Base-by-base conservation (phyloP, 2,329 filamentous ascomycete species). In the Ceratocystis ficicola region DNA sequence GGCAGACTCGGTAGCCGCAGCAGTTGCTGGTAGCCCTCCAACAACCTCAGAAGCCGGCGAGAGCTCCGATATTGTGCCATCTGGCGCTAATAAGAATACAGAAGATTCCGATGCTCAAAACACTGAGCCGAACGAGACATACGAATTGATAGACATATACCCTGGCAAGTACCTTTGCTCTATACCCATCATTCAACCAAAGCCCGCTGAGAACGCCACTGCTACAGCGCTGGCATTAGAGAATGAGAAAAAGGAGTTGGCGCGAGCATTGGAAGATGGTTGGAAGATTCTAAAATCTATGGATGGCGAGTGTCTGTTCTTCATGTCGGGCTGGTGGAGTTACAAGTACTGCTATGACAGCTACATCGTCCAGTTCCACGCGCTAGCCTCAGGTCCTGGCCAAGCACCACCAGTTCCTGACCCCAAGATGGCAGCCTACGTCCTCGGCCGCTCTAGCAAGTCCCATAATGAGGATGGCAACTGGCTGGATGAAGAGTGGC, bases 271-370 rank as follows among this genome's bases (percentile, higher is more conserved):
- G 1, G 81, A 84, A 41, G 86, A 85, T 62, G 92, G 92, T 5
- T 88, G 89, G 81, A 88, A 94, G 72, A 80, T 96, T 25, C 78
- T 96, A 63, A 82, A 83, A 69, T 85, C 86, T 30, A 86, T 96
- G 75, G 84, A 94, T 66, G 88, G 86, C 2, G 82, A 83, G 63
- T 96, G 92, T 74, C 83, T 96, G 69, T 95, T 93, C 77, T 84
- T 80, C 69, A 78, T 91, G 69, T 88, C 86, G 0, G 92, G 92
- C 0, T 96, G 92, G 92, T 96, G 92, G 92, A 94, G 88, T 72
- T 96, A 96, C 76, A 88, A 87, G 71, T 96, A 96, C 75, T 96
- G 92, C 79, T 94, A 95, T 76, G 89, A 89, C 73, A 82, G 86
- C 68, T 85, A 93, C 69, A 86, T 96, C 68, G 88, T 89, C 72